Evolutionary conservation across 1,139 yeast genomes (phyloP).

Genomic region (Candida glucosophila): DNA sequence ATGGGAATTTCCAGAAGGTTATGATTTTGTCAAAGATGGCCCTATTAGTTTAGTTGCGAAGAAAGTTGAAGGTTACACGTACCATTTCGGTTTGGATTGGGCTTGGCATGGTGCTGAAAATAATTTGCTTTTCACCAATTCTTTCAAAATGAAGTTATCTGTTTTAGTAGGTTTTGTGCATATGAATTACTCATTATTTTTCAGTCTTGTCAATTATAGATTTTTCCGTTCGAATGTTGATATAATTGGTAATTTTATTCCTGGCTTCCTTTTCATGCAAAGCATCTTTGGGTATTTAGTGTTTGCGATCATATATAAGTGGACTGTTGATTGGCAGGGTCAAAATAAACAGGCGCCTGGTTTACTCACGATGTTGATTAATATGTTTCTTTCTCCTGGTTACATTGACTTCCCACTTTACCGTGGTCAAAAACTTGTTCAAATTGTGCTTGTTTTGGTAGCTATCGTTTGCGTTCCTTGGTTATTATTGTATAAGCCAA

Average conservation of each 20-base stretch:
- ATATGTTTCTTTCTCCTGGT: conserved; percentile 95
- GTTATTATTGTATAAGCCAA: conserved; percentile 83
- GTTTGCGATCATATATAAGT: conserved; percentile 78
- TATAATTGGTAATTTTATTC: conserved; percentile 86
- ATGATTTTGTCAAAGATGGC: conserved; percentile 48
- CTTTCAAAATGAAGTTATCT: conserved; percentile 93
- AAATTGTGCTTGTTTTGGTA: conserved; percentile 58
- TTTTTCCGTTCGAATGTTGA: conserved; percentile 73
- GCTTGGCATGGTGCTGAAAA: conserved; percentile 98
- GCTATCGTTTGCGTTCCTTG: conserved; percentile 94
- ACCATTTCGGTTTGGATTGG: conserved; percentile 83
- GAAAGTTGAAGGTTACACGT: conserved; percentile 47
- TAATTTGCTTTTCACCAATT: conserved; percentile 79
- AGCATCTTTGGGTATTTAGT: conserved; percentile 89
- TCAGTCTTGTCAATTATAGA: conserved; percentile 74
- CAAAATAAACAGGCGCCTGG: conserved; percentile 81
- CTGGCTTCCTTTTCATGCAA: conserved; percentile 91
- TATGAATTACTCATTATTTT: conserved; percentile 84
- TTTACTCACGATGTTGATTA: conserved; percentile 84
- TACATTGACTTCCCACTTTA: conserved; percentile 74
- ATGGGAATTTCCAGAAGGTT: conserved; percentile 63
- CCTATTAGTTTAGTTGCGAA: conserved; percentile 47
- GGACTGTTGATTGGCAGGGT: conserved; percentile 90
- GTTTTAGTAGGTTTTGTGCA: conserved; percentile 91
- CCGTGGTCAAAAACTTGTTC: conserved; percentile 77